phyloP scores from a whole-genome alignment of 495 filamentous ascomycete genomes.

The Paragyromitra xinjiangensis region DNA sequence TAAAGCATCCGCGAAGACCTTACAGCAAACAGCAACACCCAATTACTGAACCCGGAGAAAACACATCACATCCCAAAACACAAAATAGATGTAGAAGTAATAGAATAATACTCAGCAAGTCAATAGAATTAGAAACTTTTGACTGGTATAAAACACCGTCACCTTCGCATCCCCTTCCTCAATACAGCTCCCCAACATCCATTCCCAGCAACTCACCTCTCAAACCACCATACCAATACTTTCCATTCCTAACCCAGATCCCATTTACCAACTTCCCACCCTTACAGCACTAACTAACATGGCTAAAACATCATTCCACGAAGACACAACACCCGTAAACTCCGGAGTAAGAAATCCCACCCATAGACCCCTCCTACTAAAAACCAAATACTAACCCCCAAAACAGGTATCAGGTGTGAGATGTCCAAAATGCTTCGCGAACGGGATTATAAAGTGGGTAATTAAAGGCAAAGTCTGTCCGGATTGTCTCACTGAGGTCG shows the following conservation, averaged over 20 bases:
- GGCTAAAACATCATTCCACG: neutral
- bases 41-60: no score
- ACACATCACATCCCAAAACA: no score
- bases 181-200: neutral
- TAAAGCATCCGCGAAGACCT: no score
- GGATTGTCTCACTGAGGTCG: conserved; percentile 1
- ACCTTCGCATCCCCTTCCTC: no score
- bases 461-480: conserved; percentile 17
- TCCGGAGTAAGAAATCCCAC: neutral
- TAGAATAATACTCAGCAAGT: no score
- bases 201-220: neutral
- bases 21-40: no score
- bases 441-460: conserved; percentile 1
- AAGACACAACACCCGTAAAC: neutral
- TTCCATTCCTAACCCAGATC: no score
- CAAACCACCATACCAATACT: no score
- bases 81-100: no score
- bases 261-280: no score
- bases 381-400: neutral
- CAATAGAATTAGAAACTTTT: no score
- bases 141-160: no score
- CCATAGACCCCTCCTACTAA: neutral
- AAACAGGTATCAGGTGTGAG: conserved; percentile 4
- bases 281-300: neutral
- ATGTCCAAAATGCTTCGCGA: neutral